Evolutionary conservation across 2,329 filamentous ascomycete species (phyloP), one percentile per base, ranked within the genome.

Genomic region (Blumeria hordei): DNA sequence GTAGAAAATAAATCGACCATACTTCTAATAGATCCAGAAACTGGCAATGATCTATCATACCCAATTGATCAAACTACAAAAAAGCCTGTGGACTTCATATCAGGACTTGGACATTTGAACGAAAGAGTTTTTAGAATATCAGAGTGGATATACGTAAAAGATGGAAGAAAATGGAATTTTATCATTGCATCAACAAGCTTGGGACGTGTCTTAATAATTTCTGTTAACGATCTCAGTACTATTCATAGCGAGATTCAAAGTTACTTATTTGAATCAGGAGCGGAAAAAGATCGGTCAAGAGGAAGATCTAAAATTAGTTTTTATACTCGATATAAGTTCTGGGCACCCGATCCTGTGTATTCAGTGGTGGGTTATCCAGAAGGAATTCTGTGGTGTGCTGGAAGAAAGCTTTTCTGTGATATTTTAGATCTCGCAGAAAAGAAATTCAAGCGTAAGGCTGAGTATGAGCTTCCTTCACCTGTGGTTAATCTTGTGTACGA

Each of bases 101-200:
- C 70, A 14, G 74, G 74, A 3, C 68, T 87, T 14, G 76, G 75
- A 1, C 71, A 75, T 47, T 59, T 66, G 0, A 74, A 74, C 0
- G 79, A 83, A 58, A 72, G 71, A 41, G 74, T 88, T 1, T 70
- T 76, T 45, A 72, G 75, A 0, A 65, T 88, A 7, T 65, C 74
- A 1, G 78, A 85, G 58, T 88, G 83, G 83, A 64, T 70, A 5
- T 78, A 76, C 58, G 67, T 69, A 35, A 75, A 76, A 55, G 71
- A 76, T 39, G 71, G 70, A n/a, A 76, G 74, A 55, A 71, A 67
- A 0, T 83, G 81, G 65, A 71, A 75, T 1, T 82, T 79, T 62
- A 69, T 86, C 35, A 70, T 85, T 12, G 72, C 83, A 10, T 72
- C 75, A 3, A 77, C 76, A 0, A 70, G 70, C 35, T 67, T 68